Evolutionary conservation across 805 yeast genomes (phyloP).

Genomic region (Myxozyma lipomycoides): DNA sequence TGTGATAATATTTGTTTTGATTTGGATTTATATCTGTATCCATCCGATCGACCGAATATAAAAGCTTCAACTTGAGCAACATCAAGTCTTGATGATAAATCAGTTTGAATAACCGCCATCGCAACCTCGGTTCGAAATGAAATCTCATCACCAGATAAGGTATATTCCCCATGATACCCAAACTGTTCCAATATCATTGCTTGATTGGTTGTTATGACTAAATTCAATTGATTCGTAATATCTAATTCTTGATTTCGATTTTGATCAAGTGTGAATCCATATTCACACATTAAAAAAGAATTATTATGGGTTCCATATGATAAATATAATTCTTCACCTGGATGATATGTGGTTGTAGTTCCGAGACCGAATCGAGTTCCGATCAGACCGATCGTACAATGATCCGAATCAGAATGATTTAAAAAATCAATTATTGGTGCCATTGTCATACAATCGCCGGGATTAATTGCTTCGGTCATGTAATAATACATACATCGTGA

Average conservation of each 20-base stretch:
- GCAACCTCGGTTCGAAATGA: slow-evolving; percentile 78
- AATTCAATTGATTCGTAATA: slow-evolving; percentile 45
- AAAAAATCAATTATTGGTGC: slow-evolving; percentile 89
- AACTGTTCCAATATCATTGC: slow-evolving; percentile 46
- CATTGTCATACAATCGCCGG: slow-evolving; percentile 71
- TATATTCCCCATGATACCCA: slow-evolving; percentile 72
- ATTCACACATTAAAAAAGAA: slow-evolving; percentile 75
- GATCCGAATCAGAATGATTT: slow-evolving; percentile 50
- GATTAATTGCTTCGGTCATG: slow-evolving; percentile 50
- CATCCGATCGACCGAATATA: slow-evolving; percentile 5
- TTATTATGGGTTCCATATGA: slow-evolving; percentile 89
- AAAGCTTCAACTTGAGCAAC: slow-evolving; percentile 8
- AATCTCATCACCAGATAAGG: slow-evolving; percentile 49
- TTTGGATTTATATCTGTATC: background rate
- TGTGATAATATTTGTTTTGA: background rate
- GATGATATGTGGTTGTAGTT: slow-evolving; percentile 37
- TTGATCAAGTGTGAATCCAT: slow-evolving; percentile 63
- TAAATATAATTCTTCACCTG: slow-evolving; percentile 59
- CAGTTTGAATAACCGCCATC: slow-evolving; percentile 44
- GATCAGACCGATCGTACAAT: slow-evolving; percentile 25
- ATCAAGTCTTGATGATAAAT: slow-evolving; percentile 20
- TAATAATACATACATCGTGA: slow-evolving; percentile 85
- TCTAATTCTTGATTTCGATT: slow-evolving; percentile 74
- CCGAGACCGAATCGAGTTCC: slow-evolving; percentile 27
- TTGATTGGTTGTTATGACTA: slow-evolving; percentile 36